phyloP scores from a whole-genome alignment of 805 yeast species.

The Lipomyces mesembrius region DNA sequence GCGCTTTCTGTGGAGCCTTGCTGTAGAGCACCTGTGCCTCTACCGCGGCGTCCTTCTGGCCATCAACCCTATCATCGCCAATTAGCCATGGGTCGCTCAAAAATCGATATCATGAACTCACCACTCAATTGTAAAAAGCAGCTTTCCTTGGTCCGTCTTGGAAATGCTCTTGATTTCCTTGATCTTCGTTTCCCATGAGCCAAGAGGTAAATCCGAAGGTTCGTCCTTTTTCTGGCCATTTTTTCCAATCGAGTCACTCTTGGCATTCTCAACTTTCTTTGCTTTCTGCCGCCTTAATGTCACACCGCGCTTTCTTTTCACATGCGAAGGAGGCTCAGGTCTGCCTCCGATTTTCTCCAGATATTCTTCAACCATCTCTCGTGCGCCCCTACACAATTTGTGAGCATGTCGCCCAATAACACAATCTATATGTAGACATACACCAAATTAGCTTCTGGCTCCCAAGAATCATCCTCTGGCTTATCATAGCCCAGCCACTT shows the following conservation, averaged over 20 bases:
- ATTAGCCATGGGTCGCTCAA: not conserved
- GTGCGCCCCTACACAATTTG: conserved; percentile 5
- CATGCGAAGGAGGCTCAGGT: not conserved
- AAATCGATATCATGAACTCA: not conserved
- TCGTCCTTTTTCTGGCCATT: not conserved
- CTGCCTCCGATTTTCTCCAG: conserved; percentile 13
- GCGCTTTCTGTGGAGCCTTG: conserved; percentile 13
- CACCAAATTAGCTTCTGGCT: conserved; percentile 20
- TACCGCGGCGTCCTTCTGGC: conserved; percentile 1
- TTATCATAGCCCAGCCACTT: conserved; percentile 29
- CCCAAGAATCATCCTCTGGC: conserved; percentile 30
- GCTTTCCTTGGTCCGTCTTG: not conserved
- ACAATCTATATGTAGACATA: conserved; percentile 12
- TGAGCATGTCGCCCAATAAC: not conserved
- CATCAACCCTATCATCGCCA: conserved; percentile 5
- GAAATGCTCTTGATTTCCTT: conserved; percentile 5
- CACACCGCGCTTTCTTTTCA: not conserved
- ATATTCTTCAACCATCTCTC: conserved; percentile 15
- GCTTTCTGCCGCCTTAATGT: not conserved
- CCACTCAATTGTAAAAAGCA: not conserved
- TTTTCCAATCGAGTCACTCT: not conserved
- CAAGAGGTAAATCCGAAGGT: not conserved
- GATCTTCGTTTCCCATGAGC: conserved; percentile 19
- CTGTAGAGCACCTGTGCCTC: conserved; percentile 8
- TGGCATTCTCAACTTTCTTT: not conserved